Base-by-base conservation (phyloP, 257 asterid genomes). In the Forsythia suspensa region DNA sequence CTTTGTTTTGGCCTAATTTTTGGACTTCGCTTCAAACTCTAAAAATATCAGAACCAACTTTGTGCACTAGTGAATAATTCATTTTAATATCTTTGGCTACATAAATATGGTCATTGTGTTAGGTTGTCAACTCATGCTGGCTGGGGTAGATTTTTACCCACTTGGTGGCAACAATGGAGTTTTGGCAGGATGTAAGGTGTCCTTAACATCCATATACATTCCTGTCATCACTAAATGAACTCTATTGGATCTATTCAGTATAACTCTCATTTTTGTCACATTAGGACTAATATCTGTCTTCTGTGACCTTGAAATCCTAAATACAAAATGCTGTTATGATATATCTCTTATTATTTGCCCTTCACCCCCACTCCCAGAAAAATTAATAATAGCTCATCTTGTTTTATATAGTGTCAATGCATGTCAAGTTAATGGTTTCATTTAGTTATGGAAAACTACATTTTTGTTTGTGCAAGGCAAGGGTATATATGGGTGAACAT, bases 101-200 rank as follows among this genome's bases (percentile, higher is more conserved):
- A 96, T 97, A 94, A 87, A 66, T 92, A 88, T 84, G 99, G 99
- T 43, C 99, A 96, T 90, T 85, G 42, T 70, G 98, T 94, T 76
- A 90, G 99, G 87, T 81, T 94, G 87, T 97, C 99, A 66, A 96
- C 98, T 83, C 98, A 96, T 85, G 87, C 90, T 42, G 20, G 97
- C 94, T 70, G 97, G 96, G 73, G 88, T 96, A 21, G 97, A 91
- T 72, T 96, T 94, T 83, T 94, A 85, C 82, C 97, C 99, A 6
- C 88, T 96, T 74, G 99, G 99, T 20, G 99, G 99, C 10, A 98
- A 96, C 82, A 97, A 98, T 83, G 94, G 97, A 79, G 87, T 94
- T 78, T 88, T 96, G 91, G 93, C 99, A 78, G 99, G 97, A 92
- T 96, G 99, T 96, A 94, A 96, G 98, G 82, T 89, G 85, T 86